Percentiles rank a stretch among this genome's conserved stretches.
Conservation (phyloP, 2,329 filamentous ascomycete genomes). For the Penicillium sp. region DNA sequence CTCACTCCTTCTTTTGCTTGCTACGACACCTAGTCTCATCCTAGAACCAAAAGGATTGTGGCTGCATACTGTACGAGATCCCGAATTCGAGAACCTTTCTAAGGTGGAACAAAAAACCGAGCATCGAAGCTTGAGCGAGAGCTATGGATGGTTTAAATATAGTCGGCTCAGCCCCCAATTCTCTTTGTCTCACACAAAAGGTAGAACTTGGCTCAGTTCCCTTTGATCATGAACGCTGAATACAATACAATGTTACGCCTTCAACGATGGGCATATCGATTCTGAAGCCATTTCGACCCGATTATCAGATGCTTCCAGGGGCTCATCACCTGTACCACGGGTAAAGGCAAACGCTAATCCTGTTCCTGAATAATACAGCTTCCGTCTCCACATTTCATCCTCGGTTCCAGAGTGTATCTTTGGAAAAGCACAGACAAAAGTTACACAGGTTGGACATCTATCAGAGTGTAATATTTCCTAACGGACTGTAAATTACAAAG, state of each 20-base stretch:
- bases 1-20: neutral
- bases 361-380: slow-evolving; percentile 29
- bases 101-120: slow-evolving; percentile 1
- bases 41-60: neutral
- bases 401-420: slow-evolving; percentile 9
- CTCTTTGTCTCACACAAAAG: neutral
- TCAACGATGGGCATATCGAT: neutral
- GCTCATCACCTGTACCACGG: slow-evolving; percentile 24
- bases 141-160: neutral
- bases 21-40: neutral
- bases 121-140: neutral
- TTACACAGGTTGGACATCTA: neutral
- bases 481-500: slow-evolving; percentile 6
- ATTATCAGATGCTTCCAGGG: neutral
- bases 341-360: slow-evolving; percentile 24
- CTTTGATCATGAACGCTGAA: neutral
- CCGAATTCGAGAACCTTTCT: neutral
- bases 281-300: too few species aligned
- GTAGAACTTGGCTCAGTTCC: neutral
- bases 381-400: slow-evolving; percentile 15
- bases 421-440: neutral
- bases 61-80: slow-evolving; percentile 4
- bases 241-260: neutral
- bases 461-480: slow-evolving; percentile 1
- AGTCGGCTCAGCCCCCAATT: neutral